Base-by-base conservation (phyloP, 2,329 filamentous ascomycete genomes). In the Aspergillus proliferans region DNA sequence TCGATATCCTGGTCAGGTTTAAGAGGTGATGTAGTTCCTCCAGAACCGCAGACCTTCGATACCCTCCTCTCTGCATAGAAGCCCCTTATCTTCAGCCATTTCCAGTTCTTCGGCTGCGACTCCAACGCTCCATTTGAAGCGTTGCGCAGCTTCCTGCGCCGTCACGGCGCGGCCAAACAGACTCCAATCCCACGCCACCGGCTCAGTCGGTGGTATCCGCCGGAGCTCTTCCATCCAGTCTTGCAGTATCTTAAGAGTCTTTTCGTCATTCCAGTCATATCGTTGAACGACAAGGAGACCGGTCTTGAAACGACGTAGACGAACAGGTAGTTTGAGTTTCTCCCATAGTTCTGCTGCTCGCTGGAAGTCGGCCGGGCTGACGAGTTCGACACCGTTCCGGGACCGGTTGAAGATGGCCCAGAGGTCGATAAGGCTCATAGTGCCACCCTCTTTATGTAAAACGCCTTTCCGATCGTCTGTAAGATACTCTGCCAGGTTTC, bases 371-470 rank as follows among this genome's bases (percentile, higher is more conserved):
- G 83, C 76, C 0, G 93, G 93, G 56, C 88, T 95, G 45, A 97
- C 87, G 14, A 98, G 81, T 68, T 98, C 93, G 14, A 98, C 92
- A 6, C 92, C 93, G 46, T 92, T 92, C 47, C 92, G 82, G 26
- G 88, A 89, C 30, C 92, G 83, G 69, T 98, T 98, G 75, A 97
- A 97, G 55, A 94, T 83, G 24, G 90, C 88, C 90, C 90, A 96
- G 0, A 95, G 77, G 63, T 96, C 91, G 10, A 95, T 89, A 1
- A 96, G 76, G 34, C 83, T 92, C 65, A 95, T 87, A 58, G 95
- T 93, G 1, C 91, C 91, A 4, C 90, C 91, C 43, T 91, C 86
- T 53, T 82, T 84, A 49, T 83, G 83, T 19, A 95, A 74, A 1
- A 95, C 79, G 0, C 88, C 88, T 47, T 86, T 80, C 2, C 84